phyloP scores from a whole-genome alignment of 1,139 yeast species.

The Candida tetrigidarum region DNA sequence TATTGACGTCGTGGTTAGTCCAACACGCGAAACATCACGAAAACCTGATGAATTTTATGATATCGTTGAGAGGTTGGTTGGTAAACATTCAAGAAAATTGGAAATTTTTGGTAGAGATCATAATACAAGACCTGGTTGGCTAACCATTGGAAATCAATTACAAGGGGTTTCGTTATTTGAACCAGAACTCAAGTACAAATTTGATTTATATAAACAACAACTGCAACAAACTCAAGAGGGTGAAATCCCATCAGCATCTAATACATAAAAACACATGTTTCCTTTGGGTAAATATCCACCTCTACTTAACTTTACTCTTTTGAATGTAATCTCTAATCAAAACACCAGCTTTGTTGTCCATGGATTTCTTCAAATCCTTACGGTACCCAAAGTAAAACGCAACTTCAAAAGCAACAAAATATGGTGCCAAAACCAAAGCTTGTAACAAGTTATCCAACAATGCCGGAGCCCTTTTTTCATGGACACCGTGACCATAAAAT shows the following conservation, averaged over 20 bases:
- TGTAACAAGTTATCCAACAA: slow-evolving; percentile 79
- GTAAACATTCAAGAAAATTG: slow-evolving; percentile 72
- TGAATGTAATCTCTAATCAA: slow-evolving; percentile 28
- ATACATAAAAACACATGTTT: neutral
- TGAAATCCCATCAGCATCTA: neutral
- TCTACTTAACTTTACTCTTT: slow-evolving; percentile 17
- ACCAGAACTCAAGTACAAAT: slow-evolving; percentile 52
- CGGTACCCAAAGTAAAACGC: slow-evolving; percentile 69
- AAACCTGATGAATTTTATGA: slow-evolving; percentile 92
- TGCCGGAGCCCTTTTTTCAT: slow-evolving; percentile 88
- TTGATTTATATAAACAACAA: slow-evolving; percentile 24
- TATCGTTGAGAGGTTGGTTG: slow-evolving; percentile 84
- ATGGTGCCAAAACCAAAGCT: slow-evolving; percentile 90
- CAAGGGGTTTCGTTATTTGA: slow-evolving; percentile 63
- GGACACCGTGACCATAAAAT: slow-evolving; percentile 85
- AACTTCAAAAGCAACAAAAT: slow-evolving; percentile 80
- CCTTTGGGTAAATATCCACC: too few species aligned
- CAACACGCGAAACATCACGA: slow-evolving; percentile 85
- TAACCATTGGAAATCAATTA: slow-evolving; percentile 85
- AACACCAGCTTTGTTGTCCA: slow-evolving; percentile 57
- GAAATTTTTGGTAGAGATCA: slow-evolving; percentile 91
- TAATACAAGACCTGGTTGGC: slow-evolving; percentile 89
- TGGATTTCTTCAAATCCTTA: slow-evolving; percentile 53
- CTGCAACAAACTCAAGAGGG: neutral
- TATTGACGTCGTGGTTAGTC: slow-evolving; percentile 76